Base-by-base conservation (phyloP, 1,139 yeast genomes). In the Yamadazyma atlantica region DNA sequence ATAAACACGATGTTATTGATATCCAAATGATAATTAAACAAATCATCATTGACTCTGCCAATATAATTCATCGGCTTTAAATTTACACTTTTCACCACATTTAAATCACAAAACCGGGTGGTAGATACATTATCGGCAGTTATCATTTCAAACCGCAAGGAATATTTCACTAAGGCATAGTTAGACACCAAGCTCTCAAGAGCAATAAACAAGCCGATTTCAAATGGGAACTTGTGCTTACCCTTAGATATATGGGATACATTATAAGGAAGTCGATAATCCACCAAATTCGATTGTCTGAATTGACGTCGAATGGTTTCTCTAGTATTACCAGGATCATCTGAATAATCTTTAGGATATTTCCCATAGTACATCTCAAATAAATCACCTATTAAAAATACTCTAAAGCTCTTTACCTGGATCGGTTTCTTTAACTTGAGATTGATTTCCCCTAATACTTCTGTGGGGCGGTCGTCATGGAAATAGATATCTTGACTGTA, bases 151-250 rank as follows among this genome's bases (percentile, higher is more conserved):
- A 27, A 23, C 12, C 25, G 16, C 13, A 33, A 25, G 8, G 17
- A 17, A 27, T 33, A 33, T 19, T 19, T 19, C 25, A 24, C 29
- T 9, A 24, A 13, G 14, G 23, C 21, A 27, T 15, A 18, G 17
- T 19, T 25, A 4, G 35, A 25, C 4, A 19, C 28, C 16, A 33
- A 13, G n/a, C 31, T 12, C 18, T 33, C 35, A 11, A 18, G 11
- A 4, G 17, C 24, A 18, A 33, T 8, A 13, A 9, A 18, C 5
- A 33, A 14, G 3, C 24, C 24, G 14, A 33, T 15, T 19, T 33
- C 35, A 26, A 33, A 33, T 4, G 35, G 35, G 31, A 33, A 17
- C 16, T 33, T 19, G 13, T 33, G 35, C 9, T 10, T n/a, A 4
- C 35, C 35, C 12, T 28, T 28, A 4, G 12, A 4, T 9, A 15